Conservation (phyloP, 2,329 filamentous ascomycete genomes). For the Calonectria pseudoreteaudii region DNA sequence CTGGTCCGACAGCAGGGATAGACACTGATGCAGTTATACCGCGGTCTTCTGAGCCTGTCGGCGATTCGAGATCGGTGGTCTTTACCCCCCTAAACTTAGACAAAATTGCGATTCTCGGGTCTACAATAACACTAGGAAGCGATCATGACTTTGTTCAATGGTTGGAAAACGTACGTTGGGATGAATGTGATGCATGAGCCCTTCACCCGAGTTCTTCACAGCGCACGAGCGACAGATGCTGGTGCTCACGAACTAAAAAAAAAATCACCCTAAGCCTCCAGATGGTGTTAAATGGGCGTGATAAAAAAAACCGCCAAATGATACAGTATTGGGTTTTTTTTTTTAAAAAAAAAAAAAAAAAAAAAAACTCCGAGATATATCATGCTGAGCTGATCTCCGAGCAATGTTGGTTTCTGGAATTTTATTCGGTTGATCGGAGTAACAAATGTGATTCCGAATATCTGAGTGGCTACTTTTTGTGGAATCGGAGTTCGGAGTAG, state of each 20-base stretch:
- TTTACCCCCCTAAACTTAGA: not conserved
- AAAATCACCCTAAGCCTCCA: not conserved
- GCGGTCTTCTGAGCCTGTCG: not conserved
- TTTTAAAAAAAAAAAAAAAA: too few relatives aligned
- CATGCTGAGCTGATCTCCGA: not conserved
- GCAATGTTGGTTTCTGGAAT: not conserved
- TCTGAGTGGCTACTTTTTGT: not conserved
- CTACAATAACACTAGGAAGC: not conserved
- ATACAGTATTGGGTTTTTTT: too few relatives aligned
- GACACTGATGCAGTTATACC: not conserved
- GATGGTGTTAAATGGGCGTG: not conserved
- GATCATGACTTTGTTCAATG: constrained; percentile 8
- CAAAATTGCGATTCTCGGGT: not conserved
- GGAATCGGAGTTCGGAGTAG: not conserved
- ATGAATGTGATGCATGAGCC: not conserved
- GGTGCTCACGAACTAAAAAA: not conserved
- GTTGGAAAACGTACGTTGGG: constrained; percentile 13
- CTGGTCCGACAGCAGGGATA: not conserved
- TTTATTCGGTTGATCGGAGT: not conserved
- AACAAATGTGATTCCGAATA: not conserved
- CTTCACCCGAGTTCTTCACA: not conserved
- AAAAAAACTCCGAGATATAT: not conserved
- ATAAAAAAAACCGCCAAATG: too few relatives aligned
- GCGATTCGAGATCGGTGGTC: not conserved
- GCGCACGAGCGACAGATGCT: not conserved